Conservation (phyloP, 306 rosid genomes). For the Corylus avellana region DNA sequence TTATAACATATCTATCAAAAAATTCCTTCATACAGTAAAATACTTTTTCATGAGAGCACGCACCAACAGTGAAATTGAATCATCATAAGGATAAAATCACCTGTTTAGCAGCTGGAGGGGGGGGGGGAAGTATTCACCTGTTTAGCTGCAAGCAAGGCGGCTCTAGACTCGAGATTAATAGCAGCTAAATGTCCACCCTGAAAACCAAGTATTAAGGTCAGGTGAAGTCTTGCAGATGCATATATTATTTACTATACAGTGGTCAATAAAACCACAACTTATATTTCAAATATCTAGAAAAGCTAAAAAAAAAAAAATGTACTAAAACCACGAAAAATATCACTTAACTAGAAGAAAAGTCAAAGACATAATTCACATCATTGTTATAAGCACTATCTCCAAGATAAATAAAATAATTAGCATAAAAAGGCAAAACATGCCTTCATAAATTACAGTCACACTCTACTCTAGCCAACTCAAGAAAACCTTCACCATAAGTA, state of each 20-base stretch:
- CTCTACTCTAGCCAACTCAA: background rate
- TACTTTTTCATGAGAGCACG: background rate
- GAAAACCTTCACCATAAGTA: background rate
- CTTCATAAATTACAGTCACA: background rate
- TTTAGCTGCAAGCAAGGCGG: slow-evolving; percentile 88
- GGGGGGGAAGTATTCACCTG: slow-evolving; percentile 45
- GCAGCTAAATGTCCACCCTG: slow-evolving; percentile 90
- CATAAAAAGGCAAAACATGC: background rate
- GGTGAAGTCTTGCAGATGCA: slow-evolving; percentile 15
- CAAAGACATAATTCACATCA: background rate
- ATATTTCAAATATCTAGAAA: too few species aligned
- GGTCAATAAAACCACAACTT: background rate
- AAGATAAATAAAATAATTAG: background rate
- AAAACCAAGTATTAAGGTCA: slow-evolving; percentile 35
- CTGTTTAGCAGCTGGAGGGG: background rate
- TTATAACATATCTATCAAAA: background rate
- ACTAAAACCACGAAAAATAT: background rate
- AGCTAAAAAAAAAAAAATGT: background rate
- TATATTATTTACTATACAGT: background rate
- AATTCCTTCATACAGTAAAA: background rate
- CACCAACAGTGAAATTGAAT: slow-evolving; percentile 2
- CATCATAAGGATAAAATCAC: background rate
- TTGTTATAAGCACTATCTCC: background rate
- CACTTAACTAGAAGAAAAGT: background rate
- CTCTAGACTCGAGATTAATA: slow-evolving; percentile 80